phyloP scores from a whole-genome alignment of 345 rosid genomes.

The Camelina sativa region DNA sequence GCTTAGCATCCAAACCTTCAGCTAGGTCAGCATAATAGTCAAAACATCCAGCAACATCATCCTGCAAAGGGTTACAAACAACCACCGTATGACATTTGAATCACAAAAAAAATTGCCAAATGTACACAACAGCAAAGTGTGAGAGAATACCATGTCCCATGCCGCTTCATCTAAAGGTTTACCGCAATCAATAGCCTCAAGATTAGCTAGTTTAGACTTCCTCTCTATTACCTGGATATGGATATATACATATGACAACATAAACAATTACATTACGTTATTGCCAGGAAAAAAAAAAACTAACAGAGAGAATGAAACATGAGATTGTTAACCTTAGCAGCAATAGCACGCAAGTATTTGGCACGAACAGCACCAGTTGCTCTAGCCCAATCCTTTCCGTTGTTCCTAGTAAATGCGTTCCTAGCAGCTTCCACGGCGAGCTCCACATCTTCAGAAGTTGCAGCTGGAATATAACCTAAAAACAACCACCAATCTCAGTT shows the following conservation, averaged over 20 bases:
- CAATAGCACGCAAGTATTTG: conserved; percentile 89
- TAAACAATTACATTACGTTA: background rate
- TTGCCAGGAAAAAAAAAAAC: background rate
- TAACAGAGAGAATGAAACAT: background rate
- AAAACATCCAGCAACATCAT: conserved; percentile 97
- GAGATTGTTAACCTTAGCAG: conserved; percentile 68
- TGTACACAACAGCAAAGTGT: conserved; percentile 5
- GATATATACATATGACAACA: conserved; percentile 28
- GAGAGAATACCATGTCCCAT: conserved; percentile 79
- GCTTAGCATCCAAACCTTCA: conserved; percentile 90
- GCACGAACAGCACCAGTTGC: conserved; percentile 90
- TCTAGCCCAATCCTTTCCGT: conserved; percentile 77
- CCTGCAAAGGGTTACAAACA: conserved; percentile 58
- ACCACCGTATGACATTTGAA: conserved; percentile 27
- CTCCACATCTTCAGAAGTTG: conserved; percentile 91
- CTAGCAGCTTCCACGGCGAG: conserved; percentile 88
- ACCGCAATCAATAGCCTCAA: conserved; percentile 89
- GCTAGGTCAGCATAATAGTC: conserved; percentile 97
- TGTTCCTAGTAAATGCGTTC: conserved; percentile 72
- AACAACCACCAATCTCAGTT: conserved; percentile 36
- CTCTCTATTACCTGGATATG: conserved; percentile 72
- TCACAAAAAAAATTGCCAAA: conserved; percentile 1
- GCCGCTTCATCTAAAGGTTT: conserved; percentile 93
- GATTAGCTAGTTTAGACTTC: conserved; percentile 75
- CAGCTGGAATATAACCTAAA: conserved; percentile 93